Evolutionary conservation across 2,329 filamentous ascomycete species (phyloP).

Genomic region (Zarea fungicola): DNA sequence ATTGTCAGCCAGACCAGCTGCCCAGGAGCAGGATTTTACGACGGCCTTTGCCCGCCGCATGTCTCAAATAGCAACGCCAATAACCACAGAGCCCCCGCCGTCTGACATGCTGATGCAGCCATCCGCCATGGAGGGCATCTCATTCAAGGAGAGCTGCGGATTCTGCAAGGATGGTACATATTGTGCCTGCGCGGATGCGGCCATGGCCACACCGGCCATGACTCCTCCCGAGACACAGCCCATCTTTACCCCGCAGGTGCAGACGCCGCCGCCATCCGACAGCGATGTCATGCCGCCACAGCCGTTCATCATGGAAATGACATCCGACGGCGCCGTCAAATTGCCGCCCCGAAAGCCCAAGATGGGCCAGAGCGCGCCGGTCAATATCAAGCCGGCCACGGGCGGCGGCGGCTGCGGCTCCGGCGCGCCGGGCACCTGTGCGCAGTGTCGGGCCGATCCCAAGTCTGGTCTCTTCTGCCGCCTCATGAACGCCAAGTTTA

Average conservation of each 20-base stretch:
- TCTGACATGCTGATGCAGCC: constrained; percentile 32
- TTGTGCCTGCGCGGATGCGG: constrained; percentile 70
- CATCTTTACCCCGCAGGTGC: constrained; percentile 42
- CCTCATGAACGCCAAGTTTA: constrained; percentile 64
- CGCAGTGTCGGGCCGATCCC: constrained; percentile 71
- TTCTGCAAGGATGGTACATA: constrained; percentile 80
- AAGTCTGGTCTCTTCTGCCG: constrained; percentile 80
- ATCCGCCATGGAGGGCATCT: constrained; percentile 32
- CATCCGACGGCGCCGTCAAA: constrained; percentile 56
- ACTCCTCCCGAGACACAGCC: constrained; percentile 36
- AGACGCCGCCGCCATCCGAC: constrained; percentile 57
- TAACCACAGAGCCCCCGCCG: constrained; percentile 20
- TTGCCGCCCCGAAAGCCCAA: constrained; percentile 41
- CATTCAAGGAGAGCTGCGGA: constrained; percentile 65
- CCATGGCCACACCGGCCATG: constrained; percentile 35
- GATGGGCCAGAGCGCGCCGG: constrained; percentile 18
- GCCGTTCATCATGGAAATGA: constrained; percentile 53
- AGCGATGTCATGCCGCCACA: constrained; percentile 47
- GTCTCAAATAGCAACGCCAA: constrained; percentile 19
- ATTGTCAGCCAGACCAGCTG: constrained; percentile 35
- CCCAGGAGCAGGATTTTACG: constrained; percentile 70
- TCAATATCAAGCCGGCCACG: constrained; percentile 19
- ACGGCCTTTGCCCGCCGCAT: constrained; percentile 51
- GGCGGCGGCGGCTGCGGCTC: constrained; percentile 46
- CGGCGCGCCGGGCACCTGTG: constrained; percentile 71